Evolutionary conservation across 2,329 filamentous ascomycete species (phyloP), one percentile per base, ranked within the genome.

Genomic region (Fusarium pseudonygamai): DNA sequence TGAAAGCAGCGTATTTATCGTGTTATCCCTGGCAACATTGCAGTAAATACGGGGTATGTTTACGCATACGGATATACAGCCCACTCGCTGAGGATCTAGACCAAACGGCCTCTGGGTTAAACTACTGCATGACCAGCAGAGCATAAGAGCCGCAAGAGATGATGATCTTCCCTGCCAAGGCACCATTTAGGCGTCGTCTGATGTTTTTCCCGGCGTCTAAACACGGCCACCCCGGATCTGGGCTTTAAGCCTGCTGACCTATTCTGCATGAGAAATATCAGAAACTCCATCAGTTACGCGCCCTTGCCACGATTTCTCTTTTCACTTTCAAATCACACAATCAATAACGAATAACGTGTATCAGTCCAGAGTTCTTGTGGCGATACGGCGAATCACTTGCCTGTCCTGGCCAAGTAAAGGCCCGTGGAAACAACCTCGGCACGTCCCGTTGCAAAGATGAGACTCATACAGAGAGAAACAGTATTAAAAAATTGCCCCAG

Each of bases 131-230:
- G 47, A 56, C 43, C 39, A 39, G 39, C 43, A 60, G 26, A 45
- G 26, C 11, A 46, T 15, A 69, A 71, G 67, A 71, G 69, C 69
- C 68, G 67, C 61, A 73, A 60, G 49, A 73, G 71, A 71, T 52
- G 47, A 60, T 67, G 40, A 61, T 64, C 71, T 71, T 42, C 47
- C 42, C 30, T 46, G 62, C 71, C 71, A 60, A 74, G 71, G 36
- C 66, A 56, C 52, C 37, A 71, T 73, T 61, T 59, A 69, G 67
- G 64, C 66, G 67, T 77, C 75, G 69, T 64, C 75, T 77, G 71
- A 76, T 75, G 56, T 64, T 71, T 71, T 58, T 37, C 39, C 71
- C 61, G 53, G 60, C 52, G 52, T 70, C 55, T 71, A 71, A 58
- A 55, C 28, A 20, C 60, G 58, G 66, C 43, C 62, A 67, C 71